Evolutionary conservation across 108 stramenopile genomes (phyloP), one percentile per base, ranked within the genome.

Genomic region (Chaetoceros tenuissimus): DNA sequence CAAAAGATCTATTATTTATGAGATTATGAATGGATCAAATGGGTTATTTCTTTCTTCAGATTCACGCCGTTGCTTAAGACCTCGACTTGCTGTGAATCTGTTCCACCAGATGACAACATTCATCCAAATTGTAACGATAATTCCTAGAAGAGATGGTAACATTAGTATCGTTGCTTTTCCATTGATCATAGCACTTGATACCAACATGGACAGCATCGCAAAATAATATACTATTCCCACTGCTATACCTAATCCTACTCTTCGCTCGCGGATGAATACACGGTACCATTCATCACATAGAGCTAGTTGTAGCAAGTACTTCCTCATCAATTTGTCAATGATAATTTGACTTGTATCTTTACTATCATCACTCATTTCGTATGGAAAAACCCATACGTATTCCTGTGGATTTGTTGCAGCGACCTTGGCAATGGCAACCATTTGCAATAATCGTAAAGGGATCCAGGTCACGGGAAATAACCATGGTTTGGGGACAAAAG

Each of bases 281-380:
- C 89, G 75, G 31, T 78, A 67, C 89, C 89, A 90, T 60, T 90
- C 89, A 49, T 84, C 81, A 3, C 79, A 64, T 49, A 87, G 66
- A 5, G 77, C 66, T 27, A 73, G 27, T 49, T 83, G 79, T 26
- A 81, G 48, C 46, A 87, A 46, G 28, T 74, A 78, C 26, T 66
- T 58, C 31, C 72, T 74, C 83, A 84, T 81, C 29, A 84, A 51
- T 23, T 48, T 46, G 20, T 59, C 64, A 24, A 74, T 67, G 10
- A 54, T 28, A 26, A 64, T 40, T 31, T 47, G 62, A 16, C 55
- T 51, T 28, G 57, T 59, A 16, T 72, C 70, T 2, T 51, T 58
- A 49, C 55, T 55, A 24, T 63, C 66, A 65, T 69, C 67, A 40
- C 57, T 51, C n/a, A 28, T 44, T 8, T 55, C n/a, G 49, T 16